Evolutionary conservation across 1,284 basidiomycete genomes (phyloP), one percentile per base, ranked within the genome.

Genomic region (Ceratobasidium sp.): DNA sequence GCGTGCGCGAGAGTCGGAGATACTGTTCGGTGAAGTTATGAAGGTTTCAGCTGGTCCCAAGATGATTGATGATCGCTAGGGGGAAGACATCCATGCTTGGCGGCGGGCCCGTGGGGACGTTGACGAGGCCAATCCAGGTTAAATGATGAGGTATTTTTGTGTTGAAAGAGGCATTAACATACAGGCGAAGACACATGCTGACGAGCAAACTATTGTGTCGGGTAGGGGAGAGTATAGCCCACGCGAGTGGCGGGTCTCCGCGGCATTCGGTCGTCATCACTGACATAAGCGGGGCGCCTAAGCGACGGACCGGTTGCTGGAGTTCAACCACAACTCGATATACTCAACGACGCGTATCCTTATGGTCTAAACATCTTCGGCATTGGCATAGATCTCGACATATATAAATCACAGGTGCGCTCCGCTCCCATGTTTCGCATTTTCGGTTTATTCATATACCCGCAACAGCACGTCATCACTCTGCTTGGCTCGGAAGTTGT

Each of bases 271-370:
- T n/a, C 34, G n/a, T 58, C 14, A 56, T 56, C 27, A 29, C 8
- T 62, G 39, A 62, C 59, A n/a, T 62, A 13, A 62, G 8, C 59
- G 37, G 46, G 59, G 59, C 59, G 59, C 59, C 51, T 62, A 46
- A 48, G 59, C 59, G 59, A 46, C 59, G 59, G 59, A 62, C 59
- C 59, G 59, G 59, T 48, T 43, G 39, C 34, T 14, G 14, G n/a
- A 16, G 59, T 46, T 62, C 41, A n/a, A 62, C 37, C 39, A 62
- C 59, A 39, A 62, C 59, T 31, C 59, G 24, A 16, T n/a, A 24
- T 31, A 58, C 31, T 58, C 34, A 19, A 34, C 31, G 19, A 11
- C 56, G 56, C 56, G 29, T 58, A 58, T 58, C 16, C 56, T 58
- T 58, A 58, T 58, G 56, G 56, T 37, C n/a, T 58, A 58, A 58